Percentiles rank a stretch among this genome's conserved stretches.
These are phyloP conservation scores for Pontederia crassipes DNA, from an alignment of 176 grass and related monocot species.

Conservation along the genomic window DNA sequence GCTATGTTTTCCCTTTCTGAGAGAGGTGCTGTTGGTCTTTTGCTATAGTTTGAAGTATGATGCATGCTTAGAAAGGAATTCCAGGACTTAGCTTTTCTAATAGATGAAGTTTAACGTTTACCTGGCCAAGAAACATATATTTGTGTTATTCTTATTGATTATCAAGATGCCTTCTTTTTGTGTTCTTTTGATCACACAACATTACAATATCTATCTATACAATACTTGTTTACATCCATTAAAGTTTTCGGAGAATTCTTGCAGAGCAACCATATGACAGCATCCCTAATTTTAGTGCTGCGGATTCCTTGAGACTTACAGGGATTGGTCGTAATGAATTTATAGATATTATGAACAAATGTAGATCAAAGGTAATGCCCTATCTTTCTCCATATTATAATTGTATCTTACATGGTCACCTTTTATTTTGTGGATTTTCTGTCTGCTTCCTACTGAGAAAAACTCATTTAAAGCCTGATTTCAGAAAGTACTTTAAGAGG, in stretches of 20 bases:
- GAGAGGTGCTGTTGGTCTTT: no score
- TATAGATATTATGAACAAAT: conserved; percentile 99
- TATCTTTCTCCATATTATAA: background rate
- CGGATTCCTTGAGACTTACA: conserved; percentile 83
- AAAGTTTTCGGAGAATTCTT: conserved; percentile 30
- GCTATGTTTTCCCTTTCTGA: no score
- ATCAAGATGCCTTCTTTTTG: no score
- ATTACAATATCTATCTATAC: background rate
- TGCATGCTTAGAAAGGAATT: no score
- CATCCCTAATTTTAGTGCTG: conserved; percentile 97
- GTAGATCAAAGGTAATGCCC: conserved; percentile 81
- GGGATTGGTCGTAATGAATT: conserved; percentile 96
- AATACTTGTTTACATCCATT: conserved; percentile 24
- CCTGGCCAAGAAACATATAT: no score
- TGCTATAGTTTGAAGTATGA: no score
- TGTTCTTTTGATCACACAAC: no score
- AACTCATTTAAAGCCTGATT: no score
- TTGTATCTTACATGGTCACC: background rate
- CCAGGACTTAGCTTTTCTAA: no score
- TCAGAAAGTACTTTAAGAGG: no score
- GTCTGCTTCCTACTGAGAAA: background rate
- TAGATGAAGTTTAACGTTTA: no score
- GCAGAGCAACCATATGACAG: conserved; percentile 99
- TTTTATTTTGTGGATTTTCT: background rate
- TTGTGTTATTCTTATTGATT: no score